Evolutionary conservation across 2,329 filamentous ascomycete species (phyloP).

Genomic region (Aspergillus quadrilineatus): DNA sequence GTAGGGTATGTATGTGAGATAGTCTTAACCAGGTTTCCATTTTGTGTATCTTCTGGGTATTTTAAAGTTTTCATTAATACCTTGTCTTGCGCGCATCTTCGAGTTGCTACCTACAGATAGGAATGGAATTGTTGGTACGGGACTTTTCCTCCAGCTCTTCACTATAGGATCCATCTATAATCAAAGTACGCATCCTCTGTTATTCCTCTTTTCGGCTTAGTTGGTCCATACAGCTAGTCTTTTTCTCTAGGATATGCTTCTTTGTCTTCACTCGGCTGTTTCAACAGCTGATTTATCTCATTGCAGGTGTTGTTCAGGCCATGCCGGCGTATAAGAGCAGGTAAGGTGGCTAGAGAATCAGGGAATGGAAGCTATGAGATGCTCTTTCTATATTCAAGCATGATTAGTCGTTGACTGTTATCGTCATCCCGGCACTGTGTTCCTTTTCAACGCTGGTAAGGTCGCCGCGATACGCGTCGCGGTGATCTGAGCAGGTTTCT

Average conservation of each 20-base stretch:
- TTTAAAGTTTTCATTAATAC: constrained; percentile 26
- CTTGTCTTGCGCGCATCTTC: constrained; percentile 26
- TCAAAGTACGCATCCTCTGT: too few species aligned
- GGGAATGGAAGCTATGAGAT: too few species aligned
- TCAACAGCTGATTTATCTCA: too few species aligned
- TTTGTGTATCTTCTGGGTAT: constrained; percentile 7
- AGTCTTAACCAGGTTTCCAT: constrained; percentile 13
- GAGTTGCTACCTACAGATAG: constrained; percentile 23
- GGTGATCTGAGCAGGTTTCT: neutral
- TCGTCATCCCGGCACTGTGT: neutral
- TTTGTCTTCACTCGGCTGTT: too few species aligned
- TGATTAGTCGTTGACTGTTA: too few species aligned
- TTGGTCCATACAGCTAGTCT: too few species aligned
- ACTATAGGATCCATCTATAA: too few species aligned
- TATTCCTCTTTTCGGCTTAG: too few species aligned
- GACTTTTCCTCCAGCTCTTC: neutral
- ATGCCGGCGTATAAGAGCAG: too few species aligned
- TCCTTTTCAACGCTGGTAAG: neutral
- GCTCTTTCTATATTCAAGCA: neutral
- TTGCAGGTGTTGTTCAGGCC: too few species aligned
- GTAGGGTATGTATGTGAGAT: constrained; percentile 20
- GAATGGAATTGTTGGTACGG: constrained; percentile 20
- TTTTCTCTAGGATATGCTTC: too few species aligned
- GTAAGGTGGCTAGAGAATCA: too few species aligned
- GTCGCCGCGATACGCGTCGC: neutral